Percentiles rank a stretch among this genome's conserved stretches.
These are phyloP conservation scores for Mycena albidolilacea DNA, from an alignment of 768 basidiomycete species.

Conservation along the genomic window DNA sequence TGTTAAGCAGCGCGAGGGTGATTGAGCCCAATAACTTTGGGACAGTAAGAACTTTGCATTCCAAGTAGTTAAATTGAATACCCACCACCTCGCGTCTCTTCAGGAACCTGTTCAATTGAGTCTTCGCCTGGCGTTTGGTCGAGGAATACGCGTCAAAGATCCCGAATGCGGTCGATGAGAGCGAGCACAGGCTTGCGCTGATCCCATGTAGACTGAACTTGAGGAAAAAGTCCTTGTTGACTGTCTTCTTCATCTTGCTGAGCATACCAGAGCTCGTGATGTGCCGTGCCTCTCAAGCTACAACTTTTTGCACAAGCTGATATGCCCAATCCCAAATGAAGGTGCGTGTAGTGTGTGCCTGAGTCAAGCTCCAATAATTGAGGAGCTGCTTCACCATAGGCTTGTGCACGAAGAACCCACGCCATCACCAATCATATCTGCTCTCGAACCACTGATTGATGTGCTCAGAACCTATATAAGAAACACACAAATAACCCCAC, in stretches of 20 bases:
- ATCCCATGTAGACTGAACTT: not conserved
- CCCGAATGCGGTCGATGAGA: not conserved
- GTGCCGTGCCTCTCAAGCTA: not conserved
- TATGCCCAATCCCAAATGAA: constrained; percentile 1
- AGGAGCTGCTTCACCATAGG: not conserved
- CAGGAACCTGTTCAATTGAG: not conserved
- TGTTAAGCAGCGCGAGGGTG: not conserved
- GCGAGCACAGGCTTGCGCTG: not conserved
- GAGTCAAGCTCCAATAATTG: constrained; percentile 3
- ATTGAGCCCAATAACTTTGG: not conserved
- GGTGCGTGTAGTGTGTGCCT: not conserved
- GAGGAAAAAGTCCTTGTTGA: constrained; percentile 22
- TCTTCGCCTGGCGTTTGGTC: not conserved
- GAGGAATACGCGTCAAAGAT: constrained; percentile 7
- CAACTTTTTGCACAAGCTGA: not conserved
- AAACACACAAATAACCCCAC: too few species aligned
- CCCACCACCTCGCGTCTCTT: constrained; percentile 7
- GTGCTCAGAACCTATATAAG: too few species aligned
- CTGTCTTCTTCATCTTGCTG: constrained; percentile 13
- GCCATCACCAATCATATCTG: not conserved
- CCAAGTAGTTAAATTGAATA: too few species aligned
- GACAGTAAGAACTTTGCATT: too few species aligned
- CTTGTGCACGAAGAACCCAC: constrained; percentile 11
- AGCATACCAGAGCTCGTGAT: constrained; percentile 5
- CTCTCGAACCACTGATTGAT: too few species aligned